A percentile compares a stretch with the other conserved stretches of the same genome.
Conservation (phyloP, 1,139 yeast genomes). For the Zygoascus hellenicus region DNA sequence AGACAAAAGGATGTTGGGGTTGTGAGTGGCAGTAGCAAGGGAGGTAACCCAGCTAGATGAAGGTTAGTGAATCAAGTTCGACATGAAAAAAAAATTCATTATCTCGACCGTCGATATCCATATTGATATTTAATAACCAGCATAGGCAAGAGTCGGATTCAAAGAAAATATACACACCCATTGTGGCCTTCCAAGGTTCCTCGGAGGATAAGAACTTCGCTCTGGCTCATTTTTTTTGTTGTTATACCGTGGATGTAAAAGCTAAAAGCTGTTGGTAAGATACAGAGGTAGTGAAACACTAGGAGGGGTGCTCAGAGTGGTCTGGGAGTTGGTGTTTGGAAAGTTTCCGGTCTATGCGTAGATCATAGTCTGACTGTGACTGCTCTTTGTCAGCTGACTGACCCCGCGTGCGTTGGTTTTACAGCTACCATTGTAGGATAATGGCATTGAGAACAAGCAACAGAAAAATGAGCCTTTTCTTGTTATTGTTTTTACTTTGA, state of each 20-base stretch:
- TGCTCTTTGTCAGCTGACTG: background rate
- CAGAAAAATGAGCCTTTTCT: too few species aligned
- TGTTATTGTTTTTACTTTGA: too few species aligned
- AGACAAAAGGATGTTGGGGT: conserved; percentile 97
- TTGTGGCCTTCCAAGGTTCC: conserved; percentile 88
- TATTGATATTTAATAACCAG: background rate
- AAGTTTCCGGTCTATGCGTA: conserved; percentile 1
- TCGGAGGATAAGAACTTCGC: conserved; percentile 97
- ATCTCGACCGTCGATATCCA: background rate
- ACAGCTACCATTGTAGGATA: too few species aligned
- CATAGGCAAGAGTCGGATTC: background rate
- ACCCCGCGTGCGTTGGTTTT: too few species aligned
- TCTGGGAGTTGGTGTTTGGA: conserved; percentile 3
- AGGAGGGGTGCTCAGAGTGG: conserved; percentile 1
- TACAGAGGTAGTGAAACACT: conserved; percentile 5
- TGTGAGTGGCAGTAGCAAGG: conserved; percentile 96
- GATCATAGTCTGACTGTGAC: background rate
- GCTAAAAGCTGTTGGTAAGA: conserved; percentile 3
- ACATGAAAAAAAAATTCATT: background rate
- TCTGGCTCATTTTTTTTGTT: conserved; percentile 24
- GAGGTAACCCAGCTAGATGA: conserved; percentile 79
- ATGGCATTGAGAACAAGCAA: too few species aligned
- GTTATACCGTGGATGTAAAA: conserved; percentile 5
- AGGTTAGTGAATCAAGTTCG: conserved; percentile 39
- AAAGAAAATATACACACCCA: conserved; percentile 14